Conservation (phyloP, 225 moss, liverwort and hornwort species). For the Pseudisothecium myosuroides region DNA sequence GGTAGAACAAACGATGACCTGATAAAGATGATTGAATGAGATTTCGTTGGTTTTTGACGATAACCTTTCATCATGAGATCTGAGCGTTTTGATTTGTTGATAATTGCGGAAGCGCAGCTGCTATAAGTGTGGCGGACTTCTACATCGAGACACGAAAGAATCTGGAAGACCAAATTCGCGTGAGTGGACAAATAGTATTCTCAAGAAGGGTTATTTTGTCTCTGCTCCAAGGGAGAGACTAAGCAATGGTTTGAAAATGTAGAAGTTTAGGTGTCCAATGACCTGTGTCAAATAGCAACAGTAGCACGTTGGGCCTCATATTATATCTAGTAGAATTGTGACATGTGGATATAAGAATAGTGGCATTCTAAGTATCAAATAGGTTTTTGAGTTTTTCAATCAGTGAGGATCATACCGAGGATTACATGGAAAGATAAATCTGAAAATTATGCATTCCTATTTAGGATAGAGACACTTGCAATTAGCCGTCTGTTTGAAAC, state of each 20-base stretch:
- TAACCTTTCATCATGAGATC: neutral
- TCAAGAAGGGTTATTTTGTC: neutral
- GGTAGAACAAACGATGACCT: neutral
- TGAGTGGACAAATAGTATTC: constrained; percentile 9
- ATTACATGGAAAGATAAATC: too few species aligned
- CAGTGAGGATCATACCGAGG: neutral
- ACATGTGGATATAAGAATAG: neutral
- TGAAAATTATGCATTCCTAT: neutral
- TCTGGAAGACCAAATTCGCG: constrained; percentile 94
- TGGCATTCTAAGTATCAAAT: neutral
- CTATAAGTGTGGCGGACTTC: constrained; percentile 49
- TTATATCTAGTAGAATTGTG: neutral
- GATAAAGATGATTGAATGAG: neutral
- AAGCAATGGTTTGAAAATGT: neutral
- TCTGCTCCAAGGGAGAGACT: neutral
- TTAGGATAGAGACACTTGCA: neutral
- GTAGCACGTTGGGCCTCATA: neutral
- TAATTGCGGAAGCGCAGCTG: constrained; percentile 30
- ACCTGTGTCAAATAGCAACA: neutral
- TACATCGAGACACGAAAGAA: constrained; percentile 79
- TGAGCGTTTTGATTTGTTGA: neutral
- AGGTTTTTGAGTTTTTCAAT: neutral
- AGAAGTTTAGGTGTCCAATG: neutral
- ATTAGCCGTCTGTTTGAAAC: neutral
- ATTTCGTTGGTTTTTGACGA: neutral